Evolutionary conservation across 2,329 filamentous ascomycete genomes (phyloP), one percentile per base, ranked within the genome.

Genomic region (Aspergillus sp.): DNA sequence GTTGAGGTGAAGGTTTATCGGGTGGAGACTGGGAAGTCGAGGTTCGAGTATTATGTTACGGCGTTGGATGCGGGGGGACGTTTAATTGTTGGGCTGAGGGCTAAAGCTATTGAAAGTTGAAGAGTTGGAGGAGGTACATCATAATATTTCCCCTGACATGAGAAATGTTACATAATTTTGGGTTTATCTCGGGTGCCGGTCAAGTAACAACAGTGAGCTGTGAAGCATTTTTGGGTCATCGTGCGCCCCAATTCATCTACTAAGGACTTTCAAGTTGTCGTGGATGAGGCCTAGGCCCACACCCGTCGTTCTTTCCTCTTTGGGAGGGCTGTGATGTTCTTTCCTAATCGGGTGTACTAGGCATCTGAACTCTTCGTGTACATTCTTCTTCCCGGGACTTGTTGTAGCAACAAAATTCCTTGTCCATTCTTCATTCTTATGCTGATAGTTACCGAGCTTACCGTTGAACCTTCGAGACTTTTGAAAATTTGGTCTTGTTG

Each of bases 41-140:
- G 88, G 70, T 81, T 82, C 14, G 90, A 96, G 76, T 96, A 96
- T 74, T 96, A 88, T 83, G 78, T 96, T 58, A 78, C 96, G 47
- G 85, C 84, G 21, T 72, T 89, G 64, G 82, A 87, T 67, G 76
- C 76, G 15, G 77, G 82, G 51, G 82, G 81, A 12, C 82, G 81
- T 17, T 83, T 81, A 75, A 68, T 96, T 59, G 86, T 96, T 7
- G 93, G 93, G 14, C 81, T 89, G 56, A 93, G 91, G 81, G 90
- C 88, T 11, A 77, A 91, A 76, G 85, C 88, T 25, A 81, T 96
- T 62, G 92, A 96, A 81, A 86, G 83, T 67, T 89, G 69, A 60
- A 40, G 50, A 7, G 15, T 6, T 31, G 12, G 6, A 19, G 12
- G 37, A 7, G 37, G 14, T 15, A 40, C 17, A 40, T 40, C 3